phyloP scores from a whole-genome alignment of 371 early-diverging fungal species.

The Haplosporangium sp. region DNA sequence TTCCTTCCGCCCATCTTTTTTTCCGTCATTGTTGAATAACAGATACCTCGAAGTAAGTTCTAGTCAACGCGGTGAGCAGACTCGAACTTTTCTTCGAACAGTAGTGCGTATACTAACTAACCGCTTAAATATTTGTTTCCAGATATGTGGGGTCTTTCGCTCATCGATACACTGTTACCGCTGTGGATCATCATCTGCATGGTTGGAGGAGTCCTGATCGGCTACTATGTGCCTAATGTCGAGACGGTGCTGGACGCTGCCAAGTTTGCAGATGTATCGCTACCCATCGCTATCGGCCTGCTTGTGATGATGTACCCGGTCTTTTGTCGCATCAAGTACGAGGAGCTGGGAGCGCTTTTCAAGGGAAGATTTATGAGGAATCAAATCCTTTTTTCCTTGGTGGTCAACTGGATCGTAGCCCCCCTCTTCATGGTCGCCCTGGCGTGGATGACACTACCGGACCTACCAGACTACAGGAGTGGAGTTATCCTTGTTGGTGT shows the following conservation, averaged over 20 bases:
- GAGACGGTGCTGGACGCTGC: conserved; percentile 63
- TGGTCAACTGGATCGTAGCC: conserved; percentile 76
- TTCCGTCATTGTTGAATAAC: neutral
- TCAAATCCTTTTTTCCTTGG: conserved; percentile 65
- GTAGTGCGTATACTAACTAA: neutral
- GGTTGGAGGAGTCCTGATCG: conserved; percentile 76
- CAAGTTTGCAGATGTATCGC: conserved; percentile 72
- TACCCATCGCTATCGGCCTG: conserved; percentile 75
- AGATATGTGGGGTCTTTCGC: conserved; percentile 39
- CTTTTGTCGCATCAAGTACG: conserved; percentile 75
- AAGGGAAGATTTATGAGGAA: conserved; percentile 55
- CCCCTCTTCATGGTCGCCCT: conserved; percentile 78
- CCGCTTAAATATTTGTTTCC: neutral
- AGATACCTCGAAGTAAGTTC: conserved; percentile 2
- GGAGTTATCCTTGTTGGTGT: conserved; percentile 81
- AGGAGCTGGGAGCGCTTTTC: conserved; percentile 59
- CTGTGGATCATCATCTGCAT: conserved; percentile 71
- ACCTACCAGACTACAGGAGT: conserved; percentile 73
- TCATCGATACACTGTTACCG: conserved; percentile 65
- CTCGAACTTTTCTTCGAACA: neutral
- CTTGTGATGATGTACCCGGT: conserved; percentile 83
- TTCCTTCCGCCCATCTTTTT: too few relatives aligned
- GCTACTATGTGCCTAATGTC: conserved; percentile 71
- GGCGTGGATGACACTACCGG: conserved; percentile 80
- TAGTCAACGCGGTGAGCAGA: neutral